phyloP scores from a whole-genome alignment of 2,329 filamentous ascomycete genomes.

The Sarocladiaceae sp. region DNA sequence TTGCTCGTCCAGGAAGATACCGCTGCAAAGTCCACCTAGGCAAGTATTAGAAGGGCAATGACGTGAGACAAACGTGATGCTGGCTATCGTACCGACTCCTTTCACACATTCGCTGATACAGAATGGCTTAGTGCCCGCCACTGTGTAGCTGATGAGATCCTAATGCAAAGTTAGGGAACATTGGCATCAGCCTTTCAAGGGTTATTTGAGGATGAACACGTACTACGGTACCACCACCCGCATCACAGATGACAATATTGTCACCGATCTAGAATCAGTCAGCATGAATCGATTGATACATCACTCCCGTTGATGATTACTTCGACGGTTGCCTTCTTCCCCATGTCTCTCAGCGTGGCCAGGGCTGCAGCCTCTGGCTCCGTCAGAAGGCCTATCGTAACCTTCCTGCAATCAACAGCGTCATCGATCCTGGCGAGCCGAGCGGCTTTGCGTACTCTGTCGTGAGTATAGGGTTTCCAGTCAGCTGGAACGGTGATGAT shows the following conservation, averaged over 20 bases:
- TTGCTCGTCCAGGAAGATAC: conserved; percentile 33
- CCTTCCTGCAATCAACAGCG: neutral
- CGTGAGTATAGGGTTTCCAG: conserved; percentile 35
- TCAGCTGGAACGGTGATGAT: conserved; percentile 41
- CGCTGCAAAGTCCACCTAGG: conserved; percentile 34
- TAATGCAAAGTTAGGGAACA: no score
- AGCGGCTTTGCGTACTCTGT: conserved; percentile 31
- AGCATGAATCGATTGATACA: neutral
- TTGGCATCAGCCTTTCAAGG: neutral
- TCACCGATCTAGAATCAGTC: neutral
- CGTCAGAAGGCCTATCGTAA: conserved; percentile 27
- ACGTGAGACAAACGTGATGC: neutral
- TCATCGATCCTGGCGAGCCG: conserved; percentile 31
- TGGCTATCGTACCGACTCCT: conserved; percentile 26
- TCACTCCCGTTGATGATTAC: neutral
- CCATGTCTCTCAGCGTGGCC: conserved; percentile 26
- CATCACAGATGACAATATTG: conserved; percentile 29
- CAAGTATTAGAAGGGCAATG: neutral
- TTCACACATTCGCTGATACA: conserved; percentile 30
- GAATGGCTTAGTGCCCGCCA: conserved; percentile 20
- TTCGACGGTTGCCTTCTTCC: neutral
- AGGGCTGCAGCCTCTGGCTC: conserved; percentile 44
- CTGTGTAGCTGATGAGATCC: conserved; percentile 37
- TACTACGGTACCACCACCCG: conserved; percentile 33
- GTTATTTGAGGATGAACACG: neutral